Evolutionary conservation across 371 early-diverging fungal species (phyloP), one percentile per base, ranked within the genome.

Genomic region (Parasitella parasitica): DNA sequence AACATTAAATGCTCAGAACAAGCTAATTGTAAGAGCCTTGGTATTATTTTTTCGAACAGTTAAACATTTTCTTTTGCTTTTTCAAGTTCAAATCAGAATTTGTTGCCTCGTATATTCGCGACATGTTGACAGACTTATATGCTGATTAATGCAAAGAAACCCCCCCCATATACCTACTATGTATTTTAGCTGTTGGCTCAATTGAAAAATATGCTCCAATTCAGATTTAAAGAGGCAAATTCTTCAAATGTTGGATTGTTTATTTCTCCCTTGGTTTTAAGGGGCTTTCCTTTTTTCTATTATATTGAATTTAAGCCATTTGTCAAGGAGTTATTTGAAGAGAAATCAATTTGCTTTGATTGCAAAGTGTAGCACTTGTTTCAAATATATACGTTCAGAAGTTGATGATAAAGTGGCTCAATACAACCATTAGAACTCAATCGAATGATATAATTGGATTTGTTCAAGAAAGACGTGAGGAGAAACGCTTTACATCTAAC

Each of bases 401-500:
- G 20, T 7, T 6, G 11, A 11, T 43, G 12, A 43, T 43, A 22
- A 20, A 8, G 43, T 9, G 20, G n/a, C 20, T 16, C 20, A 11
- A 20, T 20, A 16, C 22, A 11, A 7, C 43, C 43, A 43, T 43
- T 43, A 9, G 22, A 43, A 43, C 43, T 43, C 43, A 43, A 43
- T 43, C 22, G 43, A 43, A 43, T 22, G 43, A 43, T 43, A 7
- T 34, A 54, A 54, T 37, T 54, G 54, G 54, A 24, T 54, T 36
- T 54, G 54, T 54, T 54, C 37, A 54, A 54, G 54, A 37, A 34
- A 18, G 20, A 35, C 0, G 16, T 32, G 53, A n/a, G 32, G 5
- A 22, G 43, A 43, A 22, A 20, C 18, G 6, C 43, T 43, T 43
- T 43, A 20, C 20, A 43, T 20, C 11, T 11, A 22, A 20, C 43